Evolutionary conservation across 768 basidiomycete genomes (phyloP), one percentile per base, ranked within the genome.

Genomic region (Fomitopsis serialis): DNA sequence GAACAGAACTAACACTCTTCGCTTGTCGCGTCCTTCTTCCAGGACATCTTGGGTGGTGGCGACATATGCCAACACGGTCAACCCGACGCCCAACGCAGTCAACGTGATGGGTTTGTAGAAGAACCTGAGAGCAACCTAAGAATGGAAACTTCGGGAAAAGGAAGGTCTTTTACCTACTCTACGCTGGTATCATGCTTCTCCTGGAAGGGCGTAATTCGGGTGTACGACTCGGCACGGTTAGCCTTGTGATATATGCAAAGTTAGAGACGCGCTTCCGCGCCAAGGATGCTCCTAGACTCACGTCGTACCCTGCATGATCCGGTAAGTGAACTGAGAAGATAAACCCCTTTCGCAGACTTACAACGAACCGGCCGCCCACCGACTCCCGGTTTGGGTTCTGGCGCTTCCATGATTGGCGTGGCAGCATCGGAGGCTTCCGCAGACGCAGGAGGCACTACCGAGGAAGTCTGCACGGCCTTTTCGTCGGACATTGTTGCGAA

Each of bases 31-130:
- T 0, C 91, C 91, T 72, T 93, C 91, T 61, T 84, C 82, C 36
- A 93, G 70, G n/a, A 93, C 82, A 64, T 91, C 89, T 59, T 89
- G 82, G 4, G 90, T 83, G 64, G 81, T 92, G 11, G 89, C 91
- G 42, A 91, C 76, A 71, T 93, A 92, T 0, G 88, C 87, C 52
- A 93, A 72, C 5, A 84, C 72, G 32, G 82, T 71, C 53, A 93
- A 72, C 10, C 84, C 87, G 42, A 77, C 65, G 2, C 85, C 75
- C 34, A 92, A 78, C 24, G 86, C 82, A 11, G 89, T 84, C 49
- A 93, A 72, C 0, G 91, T 93, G 34, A 89, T 72, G 2, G 90
- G 91, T 54, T 86, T 89, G 72, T 88, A 93, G 67, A 93, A 89
- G 72, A 92, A 93, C 61, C 89, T 92, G 48, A 2, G 17, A 47